Base-by-base conservation (phyloP, 2,329 filamentous ascomycete genomes). In the Lomentospora prolificans region DNA sequence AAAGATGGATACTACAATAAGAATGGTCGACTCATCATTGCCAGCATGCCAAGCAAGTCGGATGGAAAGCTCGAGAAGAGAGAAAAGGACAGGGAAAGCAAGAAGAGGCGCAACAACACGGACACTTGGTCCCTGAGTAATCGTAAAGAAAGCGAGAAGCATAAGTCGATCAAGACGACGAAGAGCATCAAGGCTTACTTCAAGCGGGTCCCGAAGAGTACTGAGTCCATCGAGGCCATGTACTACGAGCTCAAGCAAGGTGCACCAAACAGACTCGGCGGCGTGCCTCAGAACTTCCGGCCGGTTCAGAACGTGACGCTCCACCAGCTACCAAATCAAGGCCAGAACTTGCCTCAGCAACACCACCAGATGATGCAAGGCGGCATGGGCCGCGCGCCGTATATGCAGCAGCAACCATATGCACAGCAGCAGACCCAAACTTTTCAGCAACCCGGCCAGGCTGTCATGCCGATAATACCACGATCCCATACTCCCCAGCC, bases 151-250 rank as follows among this genome's bases (percentile, higher is more conserved):
- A 50, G 14, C 3, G 31, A 6, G 24, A 6, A 50, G 6, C n/a
- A 41, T 12, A n/a, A n/a, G n/a, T n/a, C n/a, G n/a, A n/a, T n/a
- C n/a, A 59, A 65, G 56, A 51, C 63, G 61, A n/a, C 63, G 12
- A 71, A 77, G 59, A 68, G 25, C 28, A 64, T 79, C 44, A 75
- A 69, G 1, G 72, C 70, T 9, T 79, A 76, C 62, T 79, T 75
- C 61, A 73, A 71, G 60, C 66, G 71, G 7, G 64, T 64, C 3
- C 75, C 73, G 1, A 66, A 63, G 22, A 58, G 60, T 1, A 64
- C 64, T 1, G 67, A 67, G 5, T 62, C 70, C 55, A 62, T 63
- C 41, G 44, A 66, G 54, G 60, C 56, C 27, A 64, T 70, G 60
- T 59, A 65, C 28, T 50, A 61, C 4, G 63, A 65, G 14, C 55